Evolutionary conservation across 1,284 basidiomycete genomes (phyloP).

Genomic region (Papiliotrema laurentii): DNA sequence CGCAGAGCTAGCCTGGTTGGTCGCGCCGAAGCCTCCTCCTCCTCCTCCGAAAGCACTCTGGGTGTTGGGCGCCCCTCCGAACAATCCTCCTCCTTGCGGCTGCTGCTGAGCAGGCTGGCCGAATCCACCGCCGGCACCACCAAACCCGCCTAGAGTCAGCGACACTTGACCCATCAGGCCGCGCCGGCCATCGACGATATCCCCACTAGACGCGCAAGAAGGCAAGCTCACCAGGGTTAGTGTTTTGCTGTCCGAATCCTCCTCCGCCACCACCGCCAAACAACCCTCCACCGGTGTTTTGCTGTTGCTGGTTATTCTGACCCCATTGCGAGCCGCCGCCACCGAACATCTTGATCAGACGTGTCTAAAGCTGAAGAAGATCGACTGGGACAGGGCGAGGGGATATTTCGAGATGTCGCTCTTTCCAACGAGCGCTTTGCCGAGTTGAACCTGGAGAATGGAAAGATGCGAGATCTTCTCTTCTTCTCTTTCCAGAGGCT

Average conservation of each 20-base stretch:
- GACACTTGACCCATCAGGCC: too few relatives aligned
- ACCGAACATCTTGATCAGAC: slow-evolving; percentile 49
- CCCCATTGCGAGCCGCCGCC: slow-evolving; percentile 44
- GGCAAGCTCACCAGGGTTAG: slow-evolving; percentile 55
- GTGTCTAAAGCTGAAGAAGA: not conserved
- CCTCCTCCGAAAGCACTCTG: slow-evolving; percentile 19
- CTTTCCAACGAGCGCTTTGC: too few relatives aligned
- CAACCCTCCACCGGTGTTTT: slow-evolving; percentile 50
- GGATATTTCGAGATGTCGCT: too few relatives aligned
- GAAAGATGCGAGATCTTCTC: not conserved
- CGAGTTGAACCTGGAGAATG: too few relatives aligned
- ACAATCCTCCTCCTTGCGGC: slow-evolving; percentile 7
- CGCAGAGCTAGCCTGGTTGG: slow-evolving; percentile 9
- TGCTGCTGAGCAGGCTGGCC: slow-evolving; percentile 31
- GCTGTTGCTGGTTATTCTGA: slow-evolving; percentile 50
- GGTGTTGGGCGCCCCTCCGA: slow-evolving; percentile 4
- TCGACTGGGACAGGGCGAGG: not conserved
- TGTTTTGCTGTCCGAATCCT: slow-evolving; percentile 31
- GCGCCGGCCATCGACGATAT: too few relatives aligned
- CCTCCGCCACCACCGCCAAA: slow-evolving; percentile 24
- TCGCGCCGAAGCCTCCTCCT: slow-evolving; percentile 23
- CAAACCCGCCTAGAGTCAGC: slow-evolving; percentile 8
- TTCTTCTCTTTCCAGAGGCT: too few relatives aligned
- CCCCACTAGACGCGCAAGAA: slow-evolving; percentile 18
- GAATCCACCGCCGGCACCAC: slow-evolving; percentile 24